Conservation (phyloP, 192 early-diverging fungal species). For the Pilobolus umbonatus region DNA sequence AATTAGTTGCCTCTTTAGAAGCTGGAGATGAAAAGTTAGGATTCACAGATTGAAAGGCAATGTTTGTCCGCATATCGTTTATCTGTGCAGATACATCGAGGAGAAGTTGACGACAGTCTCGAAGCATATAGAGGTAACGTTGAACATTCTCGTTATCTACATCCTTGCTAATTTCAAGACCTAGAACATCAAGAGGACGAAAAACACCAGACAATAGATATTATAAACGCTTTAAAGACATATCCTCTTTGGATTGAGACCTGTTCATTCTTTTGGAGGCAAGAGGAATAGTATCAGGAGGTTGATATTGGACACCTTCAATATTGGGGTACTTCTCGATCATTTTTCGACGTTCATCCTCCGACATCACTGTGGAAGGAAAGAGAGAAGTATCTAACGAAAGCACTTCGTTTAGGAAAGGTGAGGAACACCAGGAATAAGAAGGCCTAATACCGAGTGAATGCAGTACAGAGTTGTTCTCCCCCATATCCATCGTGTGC, state of each 20-base stretch:
- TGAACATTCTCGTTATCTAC: too few species aligned
- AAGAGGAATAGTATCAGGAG: not conserved
- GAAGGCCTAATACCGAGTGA: not conserved
- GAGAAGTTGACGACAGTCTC: too few species aligned
- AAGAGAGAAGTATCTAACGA: too few species aligned
- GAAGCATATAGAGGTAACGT: too few species aligned
- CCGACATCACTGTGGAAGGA: not conserved
- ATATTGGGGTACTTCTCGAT: slow-evolving; percentile 6
- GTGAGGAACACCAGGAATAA: too few species aligned
- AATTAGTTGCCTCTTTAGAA: not conserved
- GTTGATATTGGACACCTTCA: not conserved
- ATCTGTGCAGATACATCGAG: not conserved
- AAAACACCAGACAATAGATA: not conserved
- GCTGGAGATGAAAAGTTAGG: not conserved
- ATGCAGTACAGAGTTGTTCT: not conserved
- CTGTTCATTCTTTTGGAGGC: not conserved
- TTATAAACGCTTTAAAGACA: not conserved
- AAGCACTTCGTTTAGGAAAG: too few species aligned
- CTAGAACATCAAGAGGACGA: not conserved
- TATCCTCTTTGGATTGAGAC: not conserved
- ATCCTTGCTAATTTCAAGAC: slow-evolving; percentile 1
- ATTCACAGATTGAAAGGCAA: not conserved
- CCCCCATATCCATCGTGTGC: too few species aligned
- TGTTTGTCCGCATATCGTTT: not conserved
- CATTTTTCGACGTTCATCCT: not conserved